A percentile compares a stretch with the other conserved stretches of the same genome.
phyloP scores from a whole-genome alignment of 345 rosid genomes.

The Pugionium dolabratum region DNA sequence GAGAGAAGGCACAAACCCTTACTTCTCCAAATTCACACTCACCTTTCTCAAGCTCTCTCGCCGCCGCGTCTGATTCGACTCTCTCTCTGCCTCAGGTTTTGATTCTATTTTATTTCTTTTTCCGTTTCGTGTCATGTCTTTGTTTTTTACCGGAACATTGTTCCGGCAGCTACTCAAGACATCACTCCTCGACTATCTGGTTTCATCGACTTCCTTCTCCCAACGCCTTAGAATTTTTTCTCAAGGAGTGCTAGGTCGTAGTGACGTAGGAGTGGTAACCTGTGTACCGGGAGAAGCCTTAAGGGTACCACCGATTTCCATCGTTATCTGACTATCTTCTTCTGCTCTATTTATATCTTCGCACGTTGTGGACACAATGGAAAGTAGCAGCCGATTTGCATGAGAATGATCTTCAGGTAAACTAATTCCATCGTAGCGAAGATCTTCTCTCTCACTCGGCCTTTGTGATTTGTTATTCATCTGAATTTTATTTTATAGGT shows the following conservation, averaged over 20 bases:
- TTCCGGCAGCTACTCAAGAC: conserved; percentile 8
- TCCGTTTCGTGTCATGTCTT: not conserved
- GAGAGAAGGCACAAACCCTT: conserved; percentile 17
- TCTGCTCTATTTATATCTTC: not conserved
- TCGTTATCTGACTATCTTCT: not conserved
- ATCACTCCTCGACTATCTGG: not conserved
- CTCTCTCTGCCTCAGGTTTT: not conserved
- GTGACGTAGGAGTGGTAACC: conserved; percentile 9
- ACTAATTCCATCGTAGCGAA: conserved; percentile 6
- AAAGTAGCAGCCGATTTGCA: conserved; percentile 6
- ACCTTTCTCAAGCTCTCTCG: not conserved
- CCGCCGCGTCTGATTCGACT: not conserved
- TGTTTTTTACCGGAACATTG: conserved; percentile 5
- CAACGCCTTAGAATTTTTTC: not conserved
- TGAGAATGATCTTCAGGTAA: conserved; percentile 25
- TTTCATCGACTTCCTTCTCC: not conserved
- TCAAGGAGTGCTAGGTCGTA: conserved; percentile 1
- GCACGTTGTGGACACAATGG: conserved; percentile 16
- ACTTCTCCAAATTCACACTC: not conserved
- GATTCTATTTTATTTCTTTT: not conserved
- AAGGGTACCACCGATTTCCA: not conserved
- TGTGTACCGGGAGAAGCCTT: conserved; percentile 12
- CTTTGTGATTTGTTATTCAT: conserved; percentile 17
- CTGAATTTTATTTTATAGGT: conserved; percentile 24
- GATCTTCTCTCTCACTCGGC: conserved; percentile 10